phyloP scores from a whole-genome alignment of 1,284 basidiomycete species.

The Trichosporon sp. region DNA sequence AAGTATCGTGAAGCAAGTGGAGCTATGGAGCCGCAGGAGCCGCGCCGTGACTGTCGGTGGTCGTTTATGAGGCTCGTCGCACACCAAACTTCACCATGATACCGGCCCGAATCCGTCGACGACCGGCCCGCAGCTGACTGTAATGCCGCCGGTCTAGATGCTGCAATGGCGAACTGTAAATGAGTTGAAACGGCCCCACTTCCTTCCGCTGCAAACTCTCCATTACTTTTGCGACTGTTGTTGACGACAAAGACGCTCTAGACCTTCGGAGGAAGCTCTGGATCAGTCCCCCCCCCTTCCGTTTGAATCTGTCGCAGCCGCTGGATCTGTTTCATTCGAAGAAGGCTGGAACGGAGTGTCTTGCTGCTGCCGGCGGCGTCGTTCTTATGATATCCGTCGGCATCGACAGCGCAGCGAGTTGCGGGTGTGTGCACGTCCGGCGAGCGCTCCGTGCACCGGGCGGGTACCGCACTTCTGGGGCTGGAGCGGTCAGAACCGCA shows the following conservation, averaged over 20 bases:
- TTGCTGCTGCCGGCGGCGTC: neutral
- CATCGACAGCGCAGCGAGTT: no score
- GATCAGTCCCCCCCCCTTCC: neutral
- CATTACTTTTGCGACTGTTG: neutral
- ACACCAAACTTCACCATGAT: neutral
- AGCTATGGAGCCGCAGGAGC: constrained; percentile 2
- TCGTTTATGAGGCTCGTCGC: neutral
- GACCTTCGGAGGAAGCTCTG: neutral
- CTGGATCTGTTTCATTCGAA: neutral
- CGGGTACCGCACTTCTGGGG: no score
- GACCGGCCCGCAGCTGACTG: no score
- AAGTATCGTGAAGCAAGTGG: constrained; percentile 3
- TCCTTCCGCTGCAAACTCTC: constrained; percentile 11
- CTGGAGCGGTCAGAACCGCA: no score
- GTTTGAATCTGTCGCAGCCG: neutral
- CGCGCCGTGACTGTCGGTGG: neutral
- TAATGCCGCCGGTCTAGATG: neutral
- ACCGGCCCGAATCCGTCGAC: neutral
- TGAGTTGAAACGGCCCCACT: constrained; percentile 3
- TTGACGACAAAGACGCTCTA: neutral
- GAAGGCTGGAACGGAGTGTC: neutral
- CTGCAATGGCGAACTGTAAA: neutral
- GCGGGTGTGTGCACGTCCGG: no score
- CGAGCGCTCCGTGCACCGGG: no score
- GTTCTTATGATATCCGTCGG: no score